phyloP scores from a whole-genome alignment of 2,329 filamentous ascomycete species.

The Apiospora marii region DNA sequence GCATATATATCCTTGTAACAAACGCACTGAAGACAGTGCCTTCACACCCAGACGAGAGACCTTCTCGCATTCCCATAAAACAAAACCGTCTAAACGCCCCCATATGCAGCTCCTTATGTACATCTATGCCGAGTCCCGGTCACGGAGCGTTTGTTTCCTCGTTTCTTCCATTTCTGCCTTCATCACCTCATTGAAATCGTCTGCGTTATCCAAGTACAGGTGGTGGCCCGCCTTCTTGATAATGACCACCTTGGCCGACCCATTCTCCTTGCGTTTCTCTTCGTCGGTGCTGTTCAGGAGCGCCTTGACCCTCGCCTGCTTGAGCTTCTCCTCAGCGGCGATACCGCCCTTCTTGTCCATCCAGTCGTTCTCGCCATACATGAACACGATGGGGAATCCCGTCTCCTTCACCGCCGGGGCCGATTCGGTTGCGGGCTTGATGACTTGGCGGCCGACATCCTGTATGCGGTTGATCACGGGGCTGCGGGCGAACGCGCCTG shows the following conservation, averaged over 20 bases:
- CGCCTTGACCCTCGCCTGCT: slow-evolving; percentile 67
- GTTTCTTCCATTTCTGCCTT: slow-evolving; percentile 63
- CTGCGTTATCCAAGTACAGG: slow-evolving; percentile 66
- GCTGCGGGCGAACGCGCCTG: slow-evolving; percentile 88
- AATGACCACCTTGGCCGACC: slow-evolving; percentile 82
- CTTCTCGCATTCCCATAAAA: background rate
- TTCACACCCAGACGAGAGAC: background rate
- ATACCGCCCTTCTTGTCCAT: slow-evolving; percentile 93
- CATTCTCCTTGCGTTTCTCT: slow-evolving; percentile 76
- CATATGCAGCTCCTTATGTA: background rate
- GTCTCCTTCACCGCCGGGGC: slow-evolving; percentile 55
- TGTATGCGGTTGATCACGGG: slow-evolving; percentile 89
- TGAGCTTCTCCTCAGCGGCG: slow-evolving; percentile 80
- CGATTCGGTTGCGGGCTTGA: slow-evolving; percentile 45
- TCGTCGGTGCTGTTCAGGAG: slow-evolving; percentile 70
- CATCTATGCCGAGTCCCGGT: slow-evolving; percentile 26
- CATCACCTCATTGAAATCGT: slow-evolving; percentile 63
- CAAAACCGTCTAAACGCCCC: slow-evolving; percentile 6
- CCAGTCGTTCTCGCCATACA: slow-evolving; percentile 99
- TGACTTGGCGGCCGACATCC: slow-evolving; percentile 78
- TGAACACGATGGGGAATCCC: slow-evolving; percentile 84
- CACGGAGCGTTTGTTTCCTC: slow-evolving; percentile 39
- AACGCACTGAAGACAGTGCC: background rate
- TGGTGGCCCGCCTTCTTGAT: slow-evolving; percentile 70
- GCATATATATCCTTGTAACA: slow-evolving; percentile 3